Base-by-base conservation (phyloP, 345 rosid genomes). In the Boechera divaricarpa region DNA sequence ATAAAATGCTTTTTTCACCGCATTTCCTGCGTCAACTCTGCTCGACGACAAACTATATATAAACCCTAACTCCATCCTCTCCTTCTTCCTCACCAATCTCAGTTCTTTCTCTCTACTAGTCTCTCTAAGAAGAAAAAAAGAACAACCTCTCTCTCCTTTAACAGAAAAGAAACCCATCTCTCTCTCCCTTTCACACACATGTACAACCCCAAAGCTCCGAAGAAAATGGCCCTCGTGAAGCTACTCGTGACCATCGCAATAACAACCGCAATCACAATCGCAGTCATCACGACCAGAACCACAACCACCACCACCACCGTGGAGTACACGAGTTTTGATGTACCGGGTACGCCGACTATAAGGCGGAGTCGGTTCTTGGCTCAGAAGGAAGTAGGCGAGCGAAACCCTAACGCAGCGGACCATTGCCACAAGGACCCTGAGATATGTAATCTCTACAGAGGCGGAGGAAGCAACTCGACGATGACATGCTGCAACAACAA, bases 401-500 rank as follows among this genome's bases (percentile, higher is more conserved):
- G 55, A 55, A 88, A 85, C 72, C 88, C 89, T 10, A 82, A 85
- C 58, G 89, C 87, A 0, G 87, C 89, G 0, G 87, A 86, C 57
- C 92, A 86, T 10, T 90, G 92, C 83, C 2, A 74, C 55, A 88
- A 87, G 56, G 80, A 90, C 69, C 39, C 78, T 16, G 82, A 80
- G 31, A 45, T 70, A 13, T 90, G 96, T 81, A 45, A 24, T 6
- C 86, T 87, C 80, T 0, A 70, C 35, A 11, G 51, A 36, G 57
- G 58, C 1, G 67, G 73, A 5, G 86, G 82, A 13, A 24, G 63
- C 54, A 86, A 81, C 71, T 66, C 82, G 33, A 82, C 82, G 4
- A 21, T 56, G 31, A 45, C 68, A 15, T 93, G 98, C 57, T 93
- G 98, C 82, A 86, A 87, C 83, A 90, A 93, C 82, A 87, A 87